These are phyloP conservation scores for Crassisporium funariophilum DNA, from an alignment of 768 basidiomycete genomes.

Conservation along the genomic window DNA sequence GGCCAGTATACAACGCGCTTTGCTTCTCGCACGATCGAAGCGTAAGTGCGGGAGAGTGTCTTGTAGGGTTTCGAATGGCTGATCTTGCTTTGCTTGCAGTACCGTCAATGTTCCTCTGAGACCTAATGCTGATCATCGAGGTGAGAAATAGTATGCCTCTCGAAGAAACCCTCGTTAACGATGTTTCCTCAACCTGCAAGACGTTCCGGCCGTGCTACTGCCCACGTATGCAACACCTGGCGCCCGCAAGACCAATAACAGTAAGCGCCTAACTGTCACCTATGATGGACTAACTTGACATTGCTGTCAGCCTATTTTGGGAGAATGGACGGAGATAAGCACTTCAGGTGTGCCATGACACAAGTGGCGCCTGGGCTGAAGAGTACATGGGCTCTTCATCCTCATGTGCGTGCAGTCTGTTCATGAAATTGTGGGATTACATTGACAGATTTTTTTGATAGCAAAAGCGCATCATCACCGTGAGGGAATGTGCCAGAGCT, in stretches of 20 bases:
- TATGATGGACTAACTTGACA: neutral
- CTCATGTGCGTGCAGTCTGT: slow-evolving; percentile 27
- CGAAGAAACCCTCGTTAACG: neutral
- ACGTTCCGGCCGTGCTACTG: slow-evolving; percentile 43
- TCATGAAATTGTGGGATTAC: neutral
- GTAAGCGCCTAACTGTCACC: slow-evolving; percentile 21
- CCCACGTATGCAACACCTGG: slow-evolving; percentile 33
- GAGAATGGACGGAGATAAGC: slow-evolving; percentile 50
- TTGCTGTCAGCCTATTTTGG: slow-evolving; percentile 50
- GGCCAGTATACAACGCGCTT: slow-evolving; percentile 61
- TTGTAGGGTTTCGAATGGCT: neutral
- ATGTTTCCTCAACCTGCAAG: slow-evolving; percentile 27
- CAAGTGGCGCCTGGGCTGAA: slow-evolving; percentile 53
- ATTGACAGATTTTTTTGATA: slow-evolving; percentile 26
- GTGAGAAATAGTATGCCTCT: slow-evolving; percentile 30
- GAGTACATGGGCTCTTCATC: slow-evolving; percentile 45
- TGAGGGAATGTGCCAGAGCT: slow-evolving; percentile 69
- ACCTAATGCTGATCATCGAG: slow-evolving; percentile 50
- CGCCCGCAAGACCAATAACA: slow-evolving; percentile 24
- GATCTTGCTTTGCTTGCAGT: slow-evolving; percentile 28
- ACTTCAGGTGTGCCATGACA: slow-evolving; percentile 71
- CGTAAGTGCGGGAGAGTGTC: slow-evolving; percentile 35
- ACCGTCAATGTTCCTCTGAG: slow-evolving; percentile 56
- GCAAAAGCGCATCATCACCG: slow-evolving; percentile 72
- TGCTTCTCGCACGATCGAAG: slow-evolving; percentile 46